Percentiles rank a stretch among this genome's conserved stretches.
These are phyloP conservation scores for Arabidopsis thaliana DNA, from an alignment of 345 rosid species.

Conservation along the genomic window TAIR10.1 NC_003074.8:2121501-2122000, in stretches of 20 bases:
- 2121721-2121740: constrained; percentile 53
- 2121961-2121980: constrained; percentile 67
- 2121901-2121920: constrained; percentile 94
- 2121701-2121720: constrained; percentile 94
- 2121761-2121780: background rate
- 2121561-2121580: constrained; percentile 93
- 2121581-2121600: constrained; percentile 91
- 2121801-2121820: constrained; percentile 85
- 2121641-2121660: constrained; percentile 93
- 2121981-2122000: background rate
- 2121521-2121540: constrained; percentile 54
- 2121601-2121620: constrained; percentile 71
- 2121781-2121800: constrained; percentile 27
- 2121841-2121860: constrained; percentile 93
- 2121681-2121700: constrained; percentile 94
- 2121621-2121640: constrained; percentile 76
- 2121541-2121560: constrained; percentile 94
- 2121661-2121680: constrained; percentile 97
- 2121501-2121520: background rate
- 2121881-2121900: constrained; percentile 92
- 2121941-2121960: constrained; percentile 78
- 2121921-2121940: constrained; percentile 79
- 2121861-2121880: constrained; percentile 97
- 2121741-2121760: background rate
- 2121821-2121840: constrained; percentile 69